These are phyloP conservation scores for Neurospora sp. DNA, from an alignment of 495 filamentous ascomycete species.

Conservation along the genomic window DNA sequence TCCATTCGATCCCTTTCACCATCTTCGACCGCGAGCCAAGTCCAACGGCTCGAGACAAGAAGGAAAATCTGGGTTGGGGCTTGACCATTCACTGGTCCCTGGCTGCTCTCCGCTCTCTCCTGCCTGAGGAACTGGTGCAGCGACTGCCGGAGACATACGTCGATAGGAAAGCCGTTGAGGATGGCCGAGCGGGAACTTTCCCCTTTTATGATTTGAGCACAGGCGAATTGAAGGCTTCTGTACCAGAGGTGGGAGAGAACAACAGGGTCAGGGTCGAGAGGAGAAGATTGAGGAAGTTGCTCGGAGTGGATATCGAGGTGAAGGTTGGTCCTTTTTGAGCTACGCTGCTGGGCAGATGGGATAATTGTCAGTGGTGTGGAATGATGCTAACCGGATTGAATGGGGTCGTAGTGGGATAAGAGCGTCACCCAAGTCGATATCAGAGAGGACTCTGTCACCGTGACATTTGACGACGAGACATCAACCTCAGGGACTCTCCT, in stretches of 20 bases:
- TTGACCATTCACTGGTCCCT: slow-evolving; percentile 51
- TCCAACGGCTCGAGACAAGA: slow-evolving; percentile 28
- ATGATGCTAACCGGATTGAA: background rate
- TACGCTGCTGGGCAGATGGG: background rate
- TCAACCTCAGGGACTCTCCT: slow-evolving; percentile 15
- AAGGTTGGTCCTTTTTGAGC: slow-evolving; percentile 15
- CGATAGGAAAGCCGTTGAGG: slow-evolving; percentile 19
- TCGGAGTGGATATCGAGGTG: slow-evolving; percentile 40
- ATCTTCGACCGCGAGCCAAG: slow-evolving; percentile 47
- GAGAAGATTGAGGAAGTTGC: slow-evolving; percentile 35
- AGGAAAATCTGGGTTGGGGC: slow-evolving; percentile 40
- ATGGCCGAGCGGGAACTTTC: slow-evolving; percentile 23
- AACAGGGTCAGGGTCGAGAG: slow-evolving; percentile 36
- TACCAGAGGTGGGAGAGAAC: slow-evolving; percentile 32
- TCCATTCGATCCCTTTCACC: slow-evolving; percentile 26
- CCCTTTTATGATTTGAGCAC: slow-evolving; percentile 45
- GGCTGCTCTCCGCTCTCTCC: slow-evolving; percentile 35
- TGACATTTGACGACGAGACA: slow-evolving; percentile 22
- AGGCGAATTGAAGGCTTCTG: slow-evolving; percentile 28
- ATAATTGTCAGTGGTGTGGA: background rate
- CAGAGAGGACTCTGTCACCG: slow-evolving; percentile 11
- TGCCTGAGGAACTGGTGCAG: slow-evolving; percentile 38
- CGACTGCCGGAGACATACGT: slow-evolving; percentile 41
- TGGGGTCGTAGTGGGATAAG: slow-evolving; percentile 18
- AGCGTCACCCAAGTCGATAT: slow-evolving; percentile 8